Percentiles rank a stretch among this genome's conserved stretches.
Evolutionary conservation across 352 stramenopile species (phyloP).

Genomic region (Pilasporangium apinafurcum): DNA sequence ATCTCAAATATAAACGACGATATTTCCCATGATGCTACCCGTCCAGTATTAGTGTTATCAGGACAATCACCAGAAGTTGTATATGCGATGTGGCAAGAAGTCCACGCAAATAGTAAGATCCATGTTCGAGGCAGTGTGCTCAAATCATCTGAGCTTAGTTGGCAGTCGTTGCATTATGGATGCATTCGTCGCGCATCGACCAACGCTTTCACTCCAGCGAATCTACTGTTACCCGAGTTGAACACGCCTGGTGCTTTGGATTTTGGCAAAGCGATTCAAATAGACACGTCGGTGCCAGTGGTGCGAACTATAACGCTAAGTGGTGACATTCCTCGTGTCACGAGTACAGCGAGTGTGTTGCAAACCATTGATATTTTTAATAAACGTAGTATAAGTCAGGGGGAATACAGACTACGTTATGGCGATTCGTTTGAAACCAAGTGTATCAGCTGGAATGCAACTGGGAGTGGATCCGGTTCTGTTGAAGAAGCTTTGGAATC

Average conservation of each 20-base stretch:
- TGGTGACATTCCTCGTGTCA: constrained; percentile 23
- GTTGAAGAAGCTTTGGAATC: constrained; percentile 37
- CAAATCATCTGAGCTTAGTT: constrained; percentile 8
- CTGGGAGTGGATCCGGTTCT: constrained; percentile 13
- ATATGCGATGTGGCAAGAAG: constrained; percentile 43
- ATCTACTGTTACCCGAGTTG: constrained; percentile 39
- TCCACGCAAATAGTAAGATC: constrained; percentile 14
- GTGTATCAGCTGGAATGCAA: constrained; percentile 55
- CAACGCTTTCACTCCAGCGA: constrained; percentile 17
- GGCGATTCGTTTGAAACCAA: constrained; percentile 15
- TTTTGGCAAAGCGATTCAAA: constrained; percentile 31
- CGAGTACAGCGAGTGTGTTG: constrained; percentile 21
- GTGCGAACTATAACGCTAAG: constrained; percentile 26
- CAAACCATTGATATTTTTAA: constrained; percentile 67
- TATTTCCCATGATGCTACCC: constrained; percentile 10
- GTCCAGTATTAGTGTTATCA: constrained; percentile 17
- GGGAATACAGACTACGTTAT: constrained; percentile 53
- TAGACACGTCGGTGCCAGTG: constrained; percentile 45
- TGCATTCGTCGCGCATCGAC: constrained; percentile 44
- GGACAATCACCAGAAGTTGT: constrained; percentile 5
- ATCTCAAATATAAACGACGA: constrained; percentile 42
- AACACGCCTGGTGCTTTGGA: constrained; percentile 44
- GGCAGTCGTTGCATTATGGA: constrained; percentile 40
- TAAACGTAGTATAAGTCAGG: constrained; percentile 28
- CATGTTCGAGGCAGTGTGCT: constrained; percentile 30